Base-by-base conservation (phyloP, 768 basidiomycete genomes). In the Leccinum obscurum region DNA sequence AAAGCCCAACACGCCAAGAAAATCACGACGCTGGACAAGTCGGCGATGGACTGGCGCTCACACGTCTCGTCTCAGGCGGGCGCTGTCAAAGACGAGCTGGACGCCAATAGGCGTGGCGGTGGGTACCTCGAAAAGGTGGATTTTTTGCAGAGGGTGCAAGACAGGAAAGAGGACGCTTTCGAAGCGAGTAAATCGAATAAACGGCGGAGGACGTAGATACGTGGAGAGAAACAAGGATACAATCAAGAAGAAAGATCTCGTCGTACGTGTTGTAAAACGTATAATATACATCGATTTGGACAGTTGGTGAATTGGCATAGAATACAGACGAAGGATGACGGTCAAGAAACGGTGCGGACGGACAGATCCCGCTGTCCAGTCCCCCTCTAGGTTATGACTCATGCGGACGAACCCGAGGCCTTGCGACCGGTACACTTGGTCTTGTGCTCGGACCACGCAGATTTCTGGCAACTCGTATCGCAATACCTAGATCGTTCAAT, bases 111-210 rank as follows among this genome's bases (percentile, higher is more conserved):
- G 52, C 82, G 87, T 46, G 83, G 86, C 0, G 91, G 89, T 9
- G 90, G 92, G 0, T 95, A 90, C 72, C 76, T 95, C 20, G 92
- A 92, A 65, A 93, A 90, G 75, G 85, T 92, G 32, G 91, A 93
- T 41, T 95, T 94, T 68, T 73, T 95, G 66, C 77, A 86, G 60
- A 77, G 93, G 51, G 92, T 94, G 0, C 87, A 85, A 34, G 85
- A 85, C 52, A 80, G 90, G 61, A 86, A 82, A 71, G 89, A 89
- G 51, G 84, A 85, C 53, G 81, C 77, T 2, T 69, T 89, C 8
- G 89, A 90, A 49, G 76, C 80, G 11, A 80, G 74, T 62, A 86
- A 83, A 66, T 68, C 77, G 55, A 80, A 69, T 50, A 90, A 90
- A 69, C 81, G 89, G 58, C 65, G 73, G 26, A 72, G 65, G 57